phyloP scores from a whole-genome alignment of 2,329 filamentous ascomycete species.

The Hypoxylon sp. region DNA sequence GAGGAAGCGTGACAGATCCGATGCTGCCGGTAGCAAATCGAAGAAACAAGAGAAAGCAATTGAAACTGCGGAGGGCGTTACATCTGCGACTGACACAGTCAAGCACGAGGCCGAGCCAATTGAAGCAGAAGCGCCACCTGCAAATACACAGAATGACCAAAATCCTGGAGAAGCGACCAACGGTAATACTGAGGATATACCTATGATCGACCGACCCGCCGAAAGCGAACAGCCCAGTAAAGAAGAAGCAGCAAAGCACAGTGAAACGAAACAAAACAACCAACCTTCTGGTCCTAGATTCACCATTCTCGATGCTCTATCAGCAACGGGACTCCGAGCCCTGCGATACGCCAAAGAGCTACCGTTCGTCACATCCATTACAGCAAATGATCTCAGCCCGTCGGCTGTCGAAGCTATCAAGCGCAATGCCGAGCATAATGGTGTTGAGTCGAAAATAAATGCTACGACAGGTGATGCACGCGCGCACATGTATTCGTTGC shows the following conservation, averaged over 20 bases:
- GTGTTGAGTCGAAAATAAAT: slow-evolving; percentile 73
- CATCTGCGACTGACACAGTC: slow-evolving; percentile 7
- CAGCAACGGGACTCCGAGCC: slow-evolving; percentile 90
- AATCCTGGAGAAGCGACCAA: neutral
- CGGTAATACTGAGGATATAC: slow-evolving; percentile 4
- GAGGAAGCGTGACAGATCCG: slow-evolving; percentile 53
- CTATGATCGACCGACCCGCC: slow-evolving; percentile 10
- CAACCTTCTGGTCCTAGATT: slow-evolving; percentile 60
- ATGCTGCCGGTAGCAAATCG: slow-evolving; percentile 28
- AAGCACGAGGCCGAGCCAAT: slow-evolving; percentile 9
- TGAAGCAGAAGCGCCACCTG: slow-evolving; percentile 28
- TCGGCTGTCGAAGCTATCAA: slow-evolving; percentile 82
- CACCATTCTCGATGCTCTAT: slow-evolving; percentile 92
- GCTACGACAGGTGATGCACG: slow-evolving; percentile 84
- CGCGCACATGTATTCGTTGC: slow-evolving; percentile 84
- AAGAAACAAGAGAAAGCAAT: slow-evolving; percentile 40
- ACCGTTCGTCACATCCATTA: slow-evolving; percentile 81
- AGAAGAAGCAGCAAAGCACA: slow-evolving; percentile 21
- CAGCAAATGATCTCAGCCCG: slow-evolving; percentile 87
- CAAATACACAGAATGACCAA: slow-evolving; percentile 35
- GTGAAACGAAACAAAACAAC: slow-evolving; percentile 29
- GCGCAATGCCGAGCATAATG: slow-evolving; percentile 85
- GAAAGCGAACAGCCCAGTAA: slow-evolving; percentile 29
- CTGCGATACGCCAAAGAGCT: slow-evolving; percentile 92
- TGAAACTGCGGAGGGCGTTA: slow-evolving; percentile 18